Conservation (phyloP, 495 filamentous ascomycete genomes). For the Pyrenopolyporus hunteri region DNA sequence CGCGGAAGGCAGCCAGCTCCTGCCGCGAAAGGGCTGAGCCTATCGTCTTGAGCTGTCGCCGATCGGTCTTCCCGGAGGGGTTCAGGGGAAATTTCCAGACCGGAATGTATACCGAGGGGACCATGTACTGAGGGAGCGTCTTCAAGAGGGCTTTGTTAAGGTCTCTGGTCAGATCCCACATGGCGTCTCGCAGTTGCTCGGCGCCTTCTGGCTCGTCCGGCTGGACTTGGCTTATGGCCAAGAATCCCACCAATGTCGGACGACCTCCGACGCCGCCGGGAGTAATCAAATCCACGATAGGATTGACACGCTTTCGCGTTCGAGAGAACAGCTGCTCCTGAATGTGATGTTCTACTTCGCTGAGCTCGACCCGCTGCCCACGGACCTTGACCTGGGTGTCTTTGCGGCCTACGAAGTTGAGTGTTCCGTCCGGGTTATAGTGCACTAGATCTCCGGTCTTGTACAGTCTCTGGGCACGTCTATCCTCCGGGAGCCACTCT, state of each 20-base stretch:
- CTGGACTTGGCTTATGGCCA: neutral
- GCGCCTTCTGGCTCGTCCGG: too few relatives aligned
- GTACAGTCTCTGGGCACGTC: too few relatives aligned
- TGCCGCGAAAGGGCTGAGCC: neutral
- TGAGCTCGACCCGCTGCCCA: neutral
- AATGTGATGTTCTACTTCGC: conserved; percentile 5
- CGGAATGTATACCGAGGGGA: neutral
- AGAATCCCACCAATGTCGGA: neutral
- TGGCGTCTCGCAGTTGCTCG: too few relatives aligned
- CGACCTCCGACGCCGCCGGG: neutral
- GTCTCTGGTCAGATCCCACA: too few relatives aligned
- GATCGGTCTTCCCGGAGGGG: neutral
- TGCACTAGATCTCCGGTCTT: neutral
- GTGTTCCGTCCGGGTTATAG: neutral
- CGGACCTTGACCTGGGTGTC: conserved; percentile 9
- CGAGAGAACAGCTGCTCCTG: neutral
- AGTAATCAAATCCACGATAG: neutral
- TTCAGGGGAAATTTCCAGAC: neutral
- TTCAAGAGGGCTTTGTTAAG: neutral
- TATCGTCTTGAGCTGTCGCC: neutral
- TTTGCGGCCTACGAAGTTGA: neutral
- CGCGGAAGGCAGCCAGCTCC: too few relatives aligned
- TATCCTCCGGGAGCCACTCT: too few relatives aligned
- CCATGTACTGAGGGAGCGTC: neutral
- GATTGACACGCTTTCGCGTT: neutral